Evolutionary conservation across 176 grass and related monocot genomes (phyloP).

Genomic region (Bromus sterilis): DNA sequence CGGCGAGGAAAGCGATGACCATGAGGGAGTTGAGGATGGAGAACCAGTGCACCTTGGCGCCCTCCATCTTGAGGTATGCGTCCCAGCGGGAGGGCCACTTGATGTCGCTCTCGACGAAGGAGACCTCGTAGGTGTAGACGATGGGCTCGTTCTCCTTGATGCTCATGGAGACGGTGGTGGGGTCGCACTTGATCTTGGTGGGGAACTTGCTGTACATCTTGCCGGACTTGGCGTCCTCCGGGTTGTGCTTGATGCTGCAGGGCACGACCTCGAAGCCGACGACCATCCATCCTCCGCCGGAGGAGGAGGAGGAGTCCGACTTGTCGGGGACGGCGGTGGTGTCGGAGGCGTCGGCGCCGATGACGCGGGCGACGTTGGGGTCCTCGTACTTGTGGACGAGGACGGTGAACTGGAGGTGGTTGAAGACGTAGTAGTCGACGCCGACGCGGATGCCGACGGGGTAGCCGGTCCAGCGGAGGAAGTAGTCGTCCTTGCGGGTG

Average conservation of each 20-base stretch:
- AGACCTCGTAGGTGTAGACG: slow-evolving; percentile 65
- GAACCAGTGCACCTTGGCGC: slow-evolving; percentile 90
- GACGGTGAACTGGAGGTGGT: slow-evolving; percentile 73
- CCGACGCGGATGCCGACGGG: slow-evolving; percentile 55
- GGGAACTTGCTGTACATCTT: slow-evolving; percentile 50
- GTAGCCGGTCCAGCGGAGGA: slow-evolving; percentile 68
- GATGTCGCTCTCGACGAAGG: slow-evolving; percentile 72
- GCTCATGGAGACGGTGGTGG: slow-evolving; percentile 54
- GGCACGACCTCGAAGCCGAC: slow-evolving; percentile 77
- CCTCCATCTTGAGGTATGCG: slow-evolving; percentile 83
- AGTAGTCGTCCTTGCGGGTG: slow-evolving; percentile 58
- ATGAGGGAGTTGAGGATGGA: slow-evolving; percentile 85
- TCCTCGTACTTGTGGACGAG: slow-evolving; percentile 77
- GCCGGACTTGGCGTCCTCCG: slow-evolving; percentile 35
- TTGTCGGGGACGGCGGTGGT: background rate
- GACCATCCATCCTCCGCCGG: slow-evolving; percentile 70
- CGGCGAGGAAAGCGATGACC: slow-evolving; percentile 76
- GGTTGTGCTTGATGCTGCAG: slow-evolving; percentile 51
- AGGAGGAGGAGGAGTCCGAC: slow-evolving; percentile 1
- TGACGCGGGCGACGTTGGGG: slow-evolving; percentile 48
- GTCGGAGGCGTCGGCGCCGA: slow-evolving; percentile 51
- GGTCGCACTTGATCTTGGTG: slow-evolving; percentile 52
- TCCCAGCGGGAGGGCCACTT: slow-evolving; percentile 85
- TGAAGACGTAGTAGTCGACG: slow-evolving; percentile 68
- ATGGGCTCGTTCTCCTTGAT: slow-evolving; percentile 62